phyloP scores from a whole-genome alignment of 2,329 filamentous ascomycete genomes.

The Madurella fahalii region DNA sequence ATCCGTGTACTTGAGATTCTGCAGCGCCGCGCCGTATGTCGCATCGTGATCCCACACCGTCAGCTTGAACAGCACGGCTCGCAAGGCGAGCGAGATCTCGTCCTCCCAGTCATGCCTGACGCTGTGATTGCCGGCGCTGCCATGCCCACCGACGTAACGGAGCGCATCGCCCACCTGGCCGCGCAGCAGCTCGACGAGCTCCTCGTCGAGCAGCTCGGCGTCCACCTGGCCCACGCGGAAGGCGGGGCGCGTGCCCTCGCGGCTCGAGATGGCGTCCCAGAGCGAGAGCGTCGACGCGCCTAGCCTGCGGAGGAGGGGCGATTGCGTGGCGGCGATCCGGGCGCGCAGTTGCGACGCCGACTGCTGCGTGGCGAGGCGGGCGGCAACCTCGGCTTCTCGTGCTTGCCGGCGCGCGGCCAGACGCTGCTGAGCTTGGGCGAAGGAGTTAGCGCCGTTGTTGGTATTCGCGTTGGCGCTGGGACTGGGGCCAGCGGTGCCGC shows the following conservation, averaged over 20 bases:
- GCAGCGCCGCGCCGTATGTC: conserved; percentile 87
- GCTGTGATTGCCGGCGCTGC: conserved; percentile 47
- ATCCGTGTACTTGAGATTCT: conserved; percentile 87
- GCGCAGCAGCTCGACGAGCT: conserved; percentile 80
- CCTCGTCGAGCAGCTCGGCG: conserved; percentile 89
- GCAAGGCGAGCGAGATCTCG: conserved; percentile 75
- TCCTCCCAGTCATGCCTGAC: conserved; percentile 81
- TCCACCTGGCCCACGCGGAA: conserved; percentile 96
- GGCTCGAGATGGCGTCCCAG: conserved; percentile 69
- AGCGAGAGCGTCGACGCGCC: conserved; percentile 52
- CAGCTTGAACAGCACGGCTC: conserved; percentile 85
- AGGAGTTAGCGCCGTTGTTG: conserved; percentile 41
- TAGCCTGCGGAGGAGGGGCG: conserved; percentile 53
- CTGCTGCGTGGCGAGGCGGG: conserved; percentile 47
- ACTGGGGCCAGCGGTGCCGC: not conserved
- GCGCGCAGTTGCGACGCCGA: conserved; percentile 35
- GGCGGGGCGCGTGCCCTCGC: conserved; percentile 75
- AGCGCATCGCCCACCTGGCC: conserved; percentile 82
- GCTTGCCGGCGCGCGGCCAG: conserved; percentile 75
- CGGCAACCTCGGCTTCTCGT: conserved; percentile 63
- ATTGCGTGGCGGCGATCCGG: conserved; percentile 50
- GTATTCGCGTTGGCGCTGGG: not conserved
- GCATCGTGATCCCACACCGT: conserved; percentile 96
- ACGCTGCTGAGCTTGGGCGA: conserved; percentile 84
- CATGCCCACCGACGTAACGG: conserved; percentile 70